Evolutionary conservation across 2,329 filamentous ascomycete species (phyloP), one percentile per base, ranked within the genome.

Genomic region (Lasiodiplodia sp.): DNA sequence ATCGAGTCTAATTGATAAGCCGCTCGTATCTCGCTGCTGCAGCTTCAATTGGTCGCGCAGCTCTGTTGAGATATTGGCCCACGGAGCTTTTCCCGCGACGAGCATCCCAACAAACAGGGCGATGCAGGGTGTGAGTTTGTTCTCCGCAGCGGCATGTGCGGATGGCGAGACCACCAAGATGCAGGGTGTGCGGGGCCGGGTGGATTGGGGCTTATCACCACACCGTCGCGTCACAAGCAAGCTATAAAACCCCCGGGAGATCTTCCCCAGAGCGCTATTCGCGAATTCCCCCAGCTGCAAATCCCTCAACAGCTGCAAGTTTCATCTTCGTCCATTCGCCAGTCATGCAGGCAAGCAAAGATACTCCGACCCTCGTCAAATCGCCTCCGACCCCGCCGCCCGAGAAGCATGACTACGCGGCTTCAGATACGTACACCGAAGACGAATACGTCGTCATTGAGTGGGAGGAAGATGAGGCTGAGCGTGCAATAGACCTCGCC

Each of bases 351-450:
- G 21, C 10, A 6, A 28, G 31, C 40, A 28, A 18, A 21, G 23
- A 40, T 14, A 49, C 21, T 8, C 34, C 56, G 10, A 23, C 56
- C 7, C 57, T 31, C 57, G 34, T 40, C 57, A 21, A 49, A 8
- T n/a, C 57, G 4, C 57, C 57, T 3, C 40, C 57, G 11, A n/a
- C 57, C 3, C 57, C 57, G 40, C 25, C 57, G 23, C 40, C 57
- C 40, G 38, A 47, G 23, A 49, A 62, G 57, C 21, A 44, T 21
- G 31, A 21, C 10, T 47, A 47, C 57, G 38, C 57, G n/a, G 57
- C 57, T 62, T 62, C 57, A 62, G 57, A 62, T 62, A 62, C 57
- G 57, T 62, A 62, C 57, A 49, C 57, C 57, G 57, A 62, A 34
- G 40, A 62, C 57, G 57, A 62, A n/a, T 62, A 49, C 57, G 57